Percentiles rank a stretch among this genome's conserved stretches.
Evolutionary conservation across 768 basidiomycete species (phyloP).

Genomic region (Termitomyces sp.): DNA sequence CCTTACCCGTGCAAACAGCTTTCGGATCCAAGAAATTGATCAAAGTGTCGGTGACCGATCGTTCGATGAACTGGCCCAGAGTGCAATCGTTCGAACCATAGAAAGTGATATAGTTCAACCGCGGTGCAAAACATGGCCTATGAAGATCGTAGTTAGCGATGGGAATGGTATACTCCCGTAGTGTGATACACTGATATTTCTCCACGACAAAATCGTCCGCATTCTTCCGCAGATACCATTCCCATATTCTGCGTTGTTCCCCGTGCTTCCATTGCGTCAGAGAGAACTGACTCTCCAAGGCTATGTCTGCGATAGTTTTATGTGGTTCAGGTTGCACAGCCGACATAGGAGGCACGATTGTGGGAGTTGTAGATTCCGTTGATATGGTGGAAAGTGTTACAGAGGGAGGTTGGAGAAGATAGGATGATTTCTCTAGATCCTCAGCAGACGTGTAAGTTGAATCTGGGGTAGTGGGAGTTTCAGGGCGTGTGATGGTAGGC

Average conservation of each 20-base stretch:
- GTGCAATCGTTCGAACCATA: slow-evolving; percentile 94
- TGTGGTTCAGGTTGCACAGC: slow-evolving; percentile 41
- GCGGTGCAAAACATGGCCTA: slow-evolving; percentile 77
- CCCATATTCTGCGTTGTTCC: slow-evolving; percentile 89
- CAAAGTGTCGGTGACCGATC: slow-evolving; percentile 65
- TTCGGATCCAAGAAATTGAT: slow-evolving; percentile 70
- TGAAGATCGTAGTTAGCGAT: slow-evolving; percentile 63
- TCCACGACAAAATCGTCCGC: slow-evolving; percentile 85
- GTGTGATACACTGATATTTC: slow-evolving; percentile 86
- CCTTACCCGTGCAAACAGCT: slow-evolving; percentile 79
- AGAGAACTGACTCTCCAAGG: slow-evolving; percentile 68
- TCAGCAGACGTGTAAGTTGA: slow-evolving; percentile 25
- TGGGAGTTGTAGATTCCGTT: slow-evolving; percentile 4
- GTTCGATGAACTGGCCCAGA: slow-evolving; percentile 91
- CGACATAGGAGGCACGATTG: slow-evolving; percentile 19
- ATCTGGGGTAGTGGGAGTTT: slow-evolving; percentile 34
- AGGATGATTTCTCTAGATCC: slow-evolving; percentile 31
- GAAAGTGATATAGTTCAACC: slow-evolving; percentile 73
- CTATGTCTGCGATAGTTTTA: slow-evolving; percentile 69
- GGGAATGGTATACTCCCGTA: slow-evolving; percentile 81
- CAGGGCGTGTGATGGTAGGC: slow-evolving; percentile 31
- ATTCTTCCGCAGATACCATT: slow-evolving; percentile 91
- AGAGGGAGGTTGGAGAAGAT: slow-evolving; percentile 27
- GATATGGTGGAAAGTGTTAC: slow-evolving; percentile 23
- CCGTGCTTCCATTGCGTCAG: slow-evolving; percentile 78